Conservation (phyloP, 306 rosid genomes). For the Castanea mollissima region DNA sequence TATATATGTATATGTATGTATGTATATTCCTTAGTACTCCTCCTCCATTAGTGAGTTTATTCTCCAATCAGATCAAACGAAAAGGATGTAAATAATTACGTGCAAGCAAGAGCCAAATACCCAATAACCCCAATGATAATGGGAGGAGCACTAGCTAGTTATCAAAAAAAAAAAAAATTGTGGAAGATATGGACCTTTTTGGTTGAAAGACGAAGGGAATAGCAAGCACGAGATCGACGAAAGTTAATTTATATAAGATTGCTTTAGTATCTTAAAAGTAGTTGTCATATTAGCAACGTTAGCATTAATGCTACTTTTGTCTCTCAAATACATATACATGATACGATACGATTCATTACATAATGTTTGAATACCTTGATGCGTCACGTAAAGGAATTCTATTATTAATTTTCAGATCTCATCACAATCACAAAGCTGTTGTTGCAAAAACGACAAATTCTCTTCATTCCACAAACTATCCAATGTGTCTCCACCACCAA, state of each 20-base stretch:
- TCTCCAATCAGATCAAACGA: not conserved
- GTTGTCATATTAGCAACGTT: not conserved
- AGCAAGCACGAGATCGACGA: not conserved
- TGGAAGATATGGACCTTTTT: not conserved
- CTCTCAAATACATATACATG: not conserved
- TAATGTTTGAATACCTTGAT: not conserved
- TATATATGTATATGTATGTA: no score
- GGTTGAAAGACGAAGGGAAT: not conserved
- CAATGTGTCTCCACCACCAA: conserved; percentile 41
- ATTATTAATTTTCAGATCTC: conserved; percentile 2
- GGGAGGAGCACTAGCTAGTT: not conserved
- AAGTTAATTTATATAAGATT: not conserved
- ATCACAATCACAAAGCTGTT: conserved; percentile 38
- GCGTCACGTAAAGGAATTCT: conserved; percentile 51
- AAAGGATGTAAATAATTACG: conserved; percentile 8
- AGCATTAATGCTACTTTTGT: not conserved
- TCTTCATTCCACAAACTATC: conserved; percentile 69
- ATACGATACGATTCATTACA: no score
- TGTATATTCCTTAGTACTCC: no score
- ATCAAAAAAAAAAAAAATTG: not conserved
- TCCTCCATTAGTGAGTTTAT: not conserved
- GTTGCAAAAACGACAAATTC: conserved; percentile 58
- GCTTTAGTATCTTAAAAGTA: not conserved
- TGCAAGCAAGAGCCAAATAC: conserved; percentile 10
- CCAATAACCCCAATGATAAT: not conserved